phyloP scores from a whole-genome alignment of 352 stramenopile genomes.

The Globisporangium acanthophoron region DNA sequence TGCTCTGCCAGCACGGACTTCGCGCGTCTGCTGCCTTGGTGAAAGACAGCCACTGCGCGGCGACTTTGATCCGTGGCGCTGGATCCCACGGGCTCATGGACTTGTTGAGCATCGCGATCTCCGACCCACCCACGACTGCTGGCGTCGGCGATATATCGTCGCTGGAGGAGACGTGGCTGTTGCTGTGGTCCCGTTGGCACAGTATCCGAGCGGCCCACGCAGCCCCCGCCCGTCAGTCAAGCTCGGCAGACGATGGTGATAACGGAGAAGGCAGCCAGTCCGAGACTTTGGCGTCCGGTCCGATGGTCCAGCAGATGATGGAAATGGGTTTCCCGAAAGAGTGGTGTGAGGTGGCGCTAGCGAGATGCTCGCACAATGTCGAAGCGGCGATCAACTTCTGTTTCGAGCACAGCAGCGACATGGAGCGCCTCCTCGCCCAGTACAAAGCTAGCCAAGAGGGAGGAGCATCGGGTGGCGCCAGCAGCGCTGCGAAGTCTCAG shows the following conservation, averaged over 20 bases:
- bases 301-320: constrained; percentile 91
- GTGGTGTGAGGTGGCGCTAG: constrained; percentile 88
- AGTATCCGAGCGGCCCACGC: constrained; percentile 45
- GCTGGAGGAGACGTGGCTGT: constrained; percentile 74
- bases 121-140: constrained; percentile 60
- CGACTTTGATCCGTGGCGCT: constrained; percentile 58
- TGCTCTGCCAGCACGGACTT: constrained; percentile 75
- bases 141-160: constrained; percentile 67
- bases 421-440: constrained; percentile 83
- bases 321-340: constrained; percentile 92
- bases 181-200: constrained; percentile 77
- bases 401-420: constrained; percentile 90
- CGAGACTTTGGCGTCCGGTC: constrained; percentile 31
- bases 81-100: constrained; percentile 51
- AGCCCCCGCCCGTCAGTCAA: constrained; percentile 23
- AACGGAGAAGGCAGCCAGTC: constrained; percentile 17
- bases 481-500: constrained; percentile 17
- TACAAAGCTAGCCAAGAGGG: constrained; percentile 56
- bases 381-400: constrained; percentile 91
- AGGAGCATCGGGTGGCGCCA: constrained; percentile 8
- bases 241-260: constrained; percentile 13
- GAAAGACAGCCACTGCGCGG: constrained; percentile 56
- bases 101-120: constrained; percentile 62
- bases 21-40: constrained; percentile 65
- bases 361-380: constrained; percentile 83